Percentiles rank a stretch among this genome's conserved stretches.
Evolutionary conservation across 768 basidiomycete genomes (phyloP).

Genomic region (Mrakia frigida): DNA sequence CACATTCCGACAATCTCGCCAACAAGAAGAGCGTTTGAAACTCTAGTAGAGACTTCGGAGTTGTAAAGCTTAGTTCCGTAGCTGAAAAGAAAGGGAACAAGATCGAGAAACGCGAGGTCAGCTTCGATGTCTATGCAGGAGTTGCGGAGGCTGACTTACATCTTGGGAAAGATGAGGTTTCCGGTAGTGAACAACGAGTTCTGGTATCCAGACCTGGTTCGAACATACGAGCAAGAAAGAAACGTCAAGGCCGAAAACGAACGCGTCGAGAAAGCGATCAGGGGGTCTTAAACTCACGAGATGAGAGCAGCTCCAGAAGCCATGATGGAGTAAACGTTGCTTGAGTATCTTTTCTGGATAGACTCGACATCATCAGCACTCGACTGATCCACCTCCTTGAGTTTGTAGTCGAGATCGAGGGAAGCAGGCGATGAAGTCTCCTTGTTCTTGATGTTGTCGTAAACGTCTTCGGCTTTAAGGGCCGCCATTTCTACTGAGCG

Average conservation of each 20-base stretch:
- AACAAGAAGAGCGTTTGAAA: slow-evolving; percentile 65
- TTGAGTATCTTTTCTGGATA: not conserved
- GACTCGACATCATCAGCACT: not conserved
- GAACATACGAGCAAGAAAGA: not conserved
- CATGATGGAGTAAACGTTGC: slow-evolving; percentile 11
- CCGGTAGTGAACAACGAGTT: slow-evolving; percentile 48
- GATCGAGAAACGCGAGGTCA: not conserved
- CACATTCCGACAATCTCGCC: slow-evolving; percentile 58
- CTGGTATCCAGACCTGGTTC: slow-evolving; percentile 1
- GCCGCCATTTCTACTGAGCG: not conserved
- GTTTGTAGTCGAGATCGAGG: slow-evolving; percentile 13
- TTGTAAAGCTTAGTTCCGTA: slow-evolving; percentile 58
- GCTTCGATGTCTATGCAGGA: too few species aligned
- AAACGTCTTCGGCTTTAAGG: not conserved
- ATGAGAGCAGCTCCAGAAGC: slow-evolving; percentile 21
- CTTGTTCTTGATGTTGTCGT: slow-evolving; percentile 1
- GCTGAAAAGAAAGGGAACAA: slow-evolving; percentile 43
- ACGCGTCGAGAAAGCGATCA: not conserved
- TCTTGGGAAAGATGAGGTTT: slow-evolving; percentile 17
- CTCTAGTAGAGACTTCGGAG: slow-evolving; percentile 58
- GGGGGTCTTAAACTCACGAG: too few species aligned
- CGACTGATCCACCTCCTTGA: slow-evolving; percentile 17
- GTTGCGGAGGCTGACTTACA: not conserved
- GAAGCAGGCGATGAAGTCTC: not conserved
- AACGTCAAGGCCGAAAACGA: not conserved